A percentile compares a stretch with the other conserved stretches of the same genome.
phyloP scores from a whole-genome alignment of 1,284 basidiomycete genomes.

The Boletus semigastroideus region DNA sequence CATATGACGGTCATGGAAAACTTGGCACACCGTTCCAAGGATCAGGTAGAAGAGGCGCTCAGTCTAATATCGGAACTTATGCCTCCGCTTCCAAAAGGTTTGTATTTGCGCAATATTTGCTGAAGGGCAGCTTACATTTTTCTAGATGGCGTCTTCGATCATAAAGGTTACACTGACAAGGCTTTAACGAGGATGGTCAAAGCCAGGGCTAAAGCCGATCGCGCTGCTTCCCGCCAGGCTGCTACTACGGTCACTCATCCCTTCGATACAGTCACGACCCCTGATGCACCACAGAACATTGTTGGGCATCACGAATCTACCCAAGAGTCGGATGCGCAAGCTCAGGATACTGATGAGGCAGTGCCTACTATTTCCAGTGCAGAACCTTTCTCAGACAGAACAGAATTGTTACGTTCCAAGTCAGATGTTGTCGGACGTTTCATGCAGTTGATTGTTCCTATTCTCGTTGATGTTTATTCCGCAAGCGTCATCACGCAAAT shows the following conservation, averaged over 20 bases:
- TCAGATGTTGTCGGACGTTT: slow-evolving; percentile 78
- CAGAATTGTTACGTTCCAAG: slow-evolving; percentile 72
- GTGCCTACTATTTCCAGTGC: slow-evolving; percentile 15
- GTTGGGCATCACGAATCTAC: slow-evolving; percentile 27
- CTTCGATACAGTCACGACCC: slow-evolving; percentile 29
- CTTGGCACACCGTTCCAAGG: slow-evolving; percentile 93
- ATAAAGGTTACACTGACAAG: slow-evolving; percentile 88
- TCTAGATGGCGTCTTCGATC: slow-evolving; percentile 90
- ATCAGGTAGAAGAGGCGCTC: slow-evolving; percentile 91
- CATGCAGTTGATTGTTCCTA: slow-evolving; percentile 85
- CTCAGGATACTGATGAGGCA: slow-evolving; percentile 39
- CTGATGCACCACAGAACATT: slow-evolving; percentile 16
- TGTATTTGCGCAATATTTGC: slow-evolving; percentile 33
- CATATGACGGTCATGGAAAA: slow-evolving; percentile 99
- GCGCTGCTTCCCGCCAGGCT: slow-evolving; percentile 62
- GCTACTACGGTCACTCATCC: slow-evolving; percentile 29
- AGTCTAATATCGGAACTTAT: slow-evolving; percentile 86
- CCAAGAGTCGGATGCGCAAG: slow-evolving; percentile 33
- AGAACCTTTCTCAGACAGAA: slow-evolving; percentile 54
- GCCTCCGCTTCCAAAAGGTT: slow-evolving; percentile 88
- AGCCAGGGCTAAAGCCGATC: slow-evolving; percentile 75
- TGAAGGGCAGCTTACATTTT: slow-evolving; percentile 2
- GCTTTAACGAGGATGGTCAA: slow-evolving; percentile 71
- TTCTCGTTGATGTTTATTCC: slow-evolving; percentile 92
- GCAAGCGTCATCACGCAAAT: slow-evolving; percentile 88